A percentile compares a stretch with the other conserved stretches of the same genome.
Conservation (phyloP, 202 grass and related monocot genomes). For the Schoenoplectus tabernaemontani region DNA sequence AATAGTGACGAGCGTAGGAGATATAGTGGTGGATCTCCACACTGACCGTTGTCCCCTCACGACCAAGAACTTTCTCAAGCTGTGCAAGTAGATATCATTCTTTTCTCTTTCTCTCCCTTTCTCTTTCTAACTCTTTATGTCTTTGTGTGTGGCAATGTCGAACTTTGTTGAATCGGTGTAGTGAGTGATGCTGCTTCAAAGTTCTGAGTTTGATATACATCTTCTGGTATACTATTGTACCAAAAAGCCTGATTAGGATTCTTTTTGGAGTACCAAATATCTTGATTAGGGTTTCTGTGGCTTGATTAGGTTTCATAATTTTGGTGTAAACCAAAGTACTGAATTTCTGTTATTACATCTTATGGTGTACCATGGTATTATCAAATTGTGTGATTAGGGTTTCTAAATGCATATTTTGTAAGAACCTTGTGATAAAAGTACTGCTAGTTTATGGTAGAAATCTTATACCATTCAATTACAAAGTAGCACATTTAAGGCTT, state of each 20-base stretch:
- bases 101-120: not conserved
- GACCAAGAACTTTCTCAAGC: constrained; percentile 94
- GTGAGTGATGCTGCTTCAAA: not conserved
- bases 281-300: not conserved
- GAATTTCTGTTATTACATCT: no score
- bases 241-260: not conserved
- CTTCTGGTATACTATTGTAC: not conserved
- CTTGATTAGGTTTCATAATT: not conserved
- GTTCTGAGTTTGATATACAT: not conserved
- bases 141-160: not conserved
- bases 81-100: constrained; percentile 69
- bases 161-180: not conserved
- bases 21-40: constrained; percentile 85
- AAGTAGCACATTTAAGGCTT: not conserved
- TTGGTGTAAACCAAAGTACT: no score
- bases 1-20: constrained; percentile 85
- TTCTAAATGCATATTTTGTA: not conserved
- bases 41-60: constrained; percentile 66
- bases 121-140: not conserved
- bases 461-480: not conserved
- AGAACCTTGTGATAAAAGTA: not conserved
- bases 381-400: not conserved
- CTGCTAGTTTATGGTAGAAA: not conserved
- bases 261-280: not conserved
- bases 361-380: no score